A percentile compares a stretch with the other conserved stretches of the same genome.
Evolutionary conservation across 495 filamentous ascomycete species (phyloP).

Genomic region (Xylaria bambusicola): DNA sequence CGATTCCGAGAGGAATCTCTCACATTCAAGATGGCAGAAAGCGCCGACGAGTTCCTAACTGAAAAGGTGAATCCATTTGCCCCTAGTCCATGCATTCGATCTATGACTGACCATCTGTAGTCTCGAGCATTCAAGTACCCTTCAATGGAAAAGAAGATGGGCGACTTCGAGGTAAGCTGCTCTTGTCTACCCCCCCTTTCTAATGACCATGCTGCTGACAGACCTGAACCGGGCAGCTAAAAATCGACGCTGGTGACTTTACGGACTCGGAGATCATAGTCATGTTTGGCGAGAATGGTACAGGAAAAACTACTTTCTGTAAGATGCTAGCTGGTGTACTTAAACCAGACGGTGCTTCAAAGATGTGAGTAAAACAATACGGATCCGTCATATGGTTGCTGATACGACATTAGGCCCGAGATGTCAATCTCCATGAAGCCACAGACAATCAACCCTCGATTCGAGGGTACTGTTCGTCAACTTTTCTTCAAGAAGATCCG

Average conservation of each 20-base stretch:
- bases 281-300: constrained; percentile 98
- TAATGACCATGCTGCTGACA: too few relatives aligned
- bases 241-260: constrained; percentile 78
- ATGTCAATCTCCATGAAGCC: constrained; percentile 99
- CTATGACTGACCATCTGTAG: too few relatives aligned
- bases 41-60: constrained; percentile 82
- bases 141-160: constrained; percentile 88
- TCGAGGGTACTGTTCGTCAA: constrained; percentile 78
- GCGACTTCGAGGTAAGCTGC: constrained; percentile 64
- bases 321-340: constrained; percentile 88
- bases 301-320: constrained; percentile 97
- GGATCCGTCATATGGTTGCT: too few relatives aligned
- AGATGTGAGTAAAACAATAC: too few relatives aligned
- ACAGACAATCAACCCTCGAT: constrained; percentile 98
- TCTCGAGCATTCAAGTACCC: constrained; percentile 82
- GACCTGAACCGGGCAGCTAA: constrained; percentile 42
- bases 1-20: constrained; percentile 96
- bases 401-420: too few relatives aligned
- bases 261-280: constrained; percentile 98
- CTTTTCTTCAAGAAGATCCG: constrained; percentile 98
- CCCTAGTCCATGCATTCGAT: constrained; percentile 40
- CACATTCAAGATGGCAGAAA: constrained; percentile 92
- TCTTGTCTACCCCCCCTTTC: too few relatives aligned
- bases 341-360: constrained; percentile 76
- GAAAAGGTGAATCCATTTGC: constrained; percentile 56